Evolutionary conservation across 2,329 filamentous ascomycete species (phyloP), one percentile per base, ranked within the genome.

Genomic region (Colletotrichum sp.): DNA sequence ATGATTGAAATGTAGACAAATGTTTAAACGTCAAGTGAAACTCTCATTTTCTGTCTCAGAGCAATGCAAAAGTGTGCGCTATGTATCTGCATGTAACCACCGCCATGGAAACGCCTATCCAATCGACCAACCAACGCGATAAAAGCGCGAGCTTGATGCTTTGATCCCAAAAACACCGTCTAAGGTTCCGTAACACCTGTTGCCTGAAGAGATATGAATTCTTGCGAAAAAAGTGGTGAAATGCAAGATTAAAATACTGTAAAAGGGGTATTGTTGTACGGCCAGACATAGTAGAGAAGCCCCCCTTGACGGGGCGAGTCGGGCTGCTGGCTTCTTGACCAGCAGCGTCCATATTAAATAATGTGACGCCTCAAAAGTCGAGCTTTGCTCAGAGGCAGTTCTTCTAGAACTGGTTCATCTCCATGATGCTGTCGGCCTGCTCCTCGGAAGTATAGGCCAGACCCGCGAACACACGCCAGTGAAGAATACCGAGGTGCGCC

Each of bases 401-500:
- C 22, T 36, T 34, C 79, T 65, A 81, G 28, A 80, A 78, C 64
- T 79, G 78, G 22, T 75, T 78, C 63, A 76, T 78, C 55, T 86
- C 84, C 70, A 84, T 75, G 32, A 79, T 76, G 81, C 84, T 83
- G 65, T 82, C 83, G 67, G 67, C 71, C 68, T 87, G 84, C 34
- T 80, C 75, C 32, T 87, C 88, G 30, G 83, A 84, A 16, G 85
- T 78, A 82, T 98, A 98, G 15, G 94, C 92, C 69, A 98, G 87
- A 3, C 91, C 91, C 2, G 91, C 91, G 95, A 96, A 98, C 5
- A 98, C 94, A 65, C 95, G 91, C 96, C 96, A 98, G 84, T 98
- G 96, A 28, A 98, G 86, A 8, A 97, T 89, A 16, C 94, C 92
- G 60, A 98, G 91, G 81, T 98, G 96, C 8, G 95, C 93, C 67